Evolutionary conservation across 805 yeast genomes (phyloP), one percentile per base, ranked within the genome.

Genomic region (Brettanomyces bruxellensis): DNA sequence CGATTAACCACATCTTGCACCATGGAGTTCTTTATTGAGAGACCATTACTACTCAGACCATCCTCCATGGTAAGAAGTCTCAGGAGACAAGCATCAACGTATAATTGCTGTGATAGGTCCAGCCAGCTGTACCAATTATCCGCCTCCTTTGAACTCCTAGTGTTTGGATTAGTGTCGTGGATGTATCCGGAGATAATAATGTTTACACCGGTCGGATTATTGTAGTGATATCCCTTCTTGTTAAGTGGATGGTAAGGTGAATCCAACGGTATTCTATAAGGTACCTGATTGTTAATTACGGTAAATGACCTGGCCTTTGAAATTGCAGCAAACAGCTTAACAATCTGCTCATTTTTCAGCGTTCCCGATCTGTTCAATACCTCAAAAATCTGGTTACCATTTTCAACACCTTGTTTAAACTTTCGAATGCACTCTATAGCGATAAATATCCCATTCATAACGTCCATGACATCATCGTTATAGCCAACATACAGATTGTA

Each of bases 1-100:
- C 64, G 45, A 18, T 52, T 49, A 18, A 59, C 67, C 23, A 60
- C 60, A 49, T 64, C 66, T 41, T 59, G 63, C 25, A 57, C 53
- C 41, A 62, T 38, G 6, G 51, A 51, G 18, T 57, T 56, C 32
- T 51, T 52, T 8, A 64, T 57, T 12, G 56, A 50, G 35, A 62
- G 46, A 4, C 65, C 64, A 25, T 50, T 46, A 3, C 22, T 32
- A 3, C 50, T 53, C 40, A 58, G 50, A 25, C 55, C 55, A 49
- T 60, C 37, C 56, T 55, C 47, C 63, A 59, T 46, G 46, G 67
- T 51, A 59, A 66, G 47, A 56, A 69, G 45, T 58, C 68, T 42
- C 66, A 73, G 45, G 60, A 61, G 40, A 55, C 62, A 41, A 58
- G 72, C 58, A 66, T 66, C 58, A 51, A 65, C 62, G 51, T 71